phyloP scores from a whole-genome alignment of 1,284 basidiomycete species.

The Meripilus lineatus region DNA sequence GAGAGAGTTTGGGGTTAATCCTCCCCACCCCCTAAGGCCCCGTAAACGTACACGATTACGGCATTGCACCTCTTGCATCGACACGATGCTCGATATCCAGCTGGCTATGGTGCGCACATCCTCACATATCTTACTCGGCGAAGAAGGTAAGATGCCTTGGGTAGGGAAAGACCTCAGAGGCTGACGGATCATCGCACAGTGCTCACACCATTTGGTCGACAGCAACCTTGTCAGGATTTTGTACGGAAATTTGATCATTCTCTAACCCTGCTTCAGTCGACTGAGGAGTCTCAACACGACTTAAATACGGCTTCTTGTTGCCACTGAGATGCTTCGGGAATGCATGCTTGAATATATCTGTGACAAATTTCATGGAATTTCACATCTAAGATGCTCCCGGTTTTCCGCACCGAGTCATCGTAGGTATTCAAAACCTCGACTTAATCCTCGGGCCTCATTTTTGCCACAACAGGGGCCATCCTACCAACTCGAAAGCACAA shows the following conservation, averaged over 20 bases:
- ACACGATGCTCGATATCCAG: constrained; percentile 79
- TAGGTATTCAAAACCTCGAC: constrained; percentile 33
- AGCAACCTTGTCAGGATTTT: constrained; percentile 61
- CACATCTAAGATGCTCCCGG: constrained; percentile 66
- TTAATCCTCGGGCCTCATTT: constrained; percentile 10
- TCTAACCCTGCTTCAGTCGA: constrained; percentile 40
- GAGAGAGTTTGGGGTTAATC: constrained; percentile 68
- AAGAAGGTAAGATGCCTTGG: constrained; percentile 65
- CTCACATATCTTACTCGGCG: constrained; percentile 44
- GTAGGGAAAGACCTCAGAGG: too few species aligned
- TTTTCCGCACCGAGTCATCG: constrained; percentile 88
- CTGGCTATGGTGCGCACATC: constrained; percentile 52
- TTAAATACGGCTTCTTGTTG: constrained; percentile 79
- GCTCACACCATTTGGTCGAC: constrained; percentile 77
- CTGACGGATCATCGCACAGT: too few species aligned
- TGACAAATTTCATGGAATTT: constrained; percentile 54
- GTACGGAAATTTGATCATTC: neutral
- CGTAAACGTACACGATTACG: constrained; percentile 64
- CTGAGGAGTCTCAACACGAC: constrained; percentile 64
- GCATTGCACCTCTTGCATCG: constrained; percentile 77
- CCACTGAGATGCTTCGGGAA: constrained; percentile 50
- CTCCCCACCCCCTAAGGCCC: constrained; percentile 64
- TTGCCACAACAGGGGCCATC: constrained; percentile 46
- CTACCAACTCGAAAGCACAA: too few species aligned
- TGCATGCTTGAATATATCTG: too few species aligned